A percentile compares a stretch with the other conserved stretches of the same genome.
phyloP scores from a whole-genome alignment of 1,284 basidiomycete species.

The Cronartium ribicola region DNA sequence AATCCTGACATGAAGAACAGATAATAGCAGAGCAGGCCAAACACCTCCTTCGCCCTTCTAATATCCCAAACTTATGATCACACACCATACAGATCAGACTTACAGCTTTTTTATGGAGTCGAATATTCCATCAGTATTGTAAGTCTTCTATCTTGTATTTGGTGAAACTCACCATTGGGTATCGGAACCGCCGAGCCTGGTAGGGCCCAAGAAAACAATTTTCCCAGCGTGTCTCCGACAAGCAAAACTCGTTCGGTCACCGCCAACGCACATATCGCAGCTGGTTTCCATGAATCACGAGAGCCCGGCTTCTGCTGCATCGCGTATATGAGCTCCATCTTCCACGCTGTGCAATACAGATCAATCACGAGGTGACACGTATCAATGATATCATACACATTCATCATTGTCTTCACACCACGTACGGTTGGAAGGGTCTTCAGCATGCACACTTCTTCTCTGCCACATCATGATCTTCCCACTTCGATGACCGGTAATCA shows the following conservation, averaged over 20 bases:
- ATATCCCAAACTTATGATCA: conserved; percentile 32
- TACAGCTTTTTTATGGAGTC: conserved; percentile 8
- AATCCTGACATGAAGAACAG: conserved; percentile 38
- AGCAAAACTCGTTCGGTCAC: conserved; percentile 42
- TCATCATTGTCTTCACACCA: conserved; percentile 4
- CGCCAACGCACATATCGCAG: conserved; percentile 9
- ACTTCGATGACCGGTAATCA: conserved; percentile 49
- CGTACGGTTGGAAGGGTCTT: conserved; percentile 22
- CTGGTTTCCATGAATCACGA: neutral
- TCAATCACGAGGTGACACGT: neutral
- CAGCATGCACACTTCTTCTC: conserved; percentile 45
- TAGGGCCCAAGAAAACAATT: conserved; percentile 48
- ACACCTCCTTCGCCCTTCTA: conserved; percentile 31
- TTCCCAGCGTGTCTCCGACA: conserved; percentile 48
- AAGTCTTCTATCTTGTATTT: neutral
- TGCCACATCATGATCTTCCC: conserved; percentile 49
- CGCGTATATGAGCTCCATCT: conserved; percentile 26
- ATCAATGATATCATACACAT: conserved; percentile 17
- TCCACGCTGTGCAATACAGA: conserved; percentile 20
- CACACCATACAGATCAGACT: conserved; percentile 33
- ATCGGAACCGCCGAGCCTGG: conserved; percentile 47
- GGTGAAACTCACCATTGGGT: conserved; percentile 43
- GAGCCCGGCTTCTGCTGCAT: conserved; percentile 6
- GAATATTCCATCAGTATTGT: neutral
- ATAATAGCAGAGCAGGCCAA: conserved; percentile 28